phyloP scores from a whole-genome alignment of 306 rosid species.

The Cotoneaster glaucophyllus region DNA sequence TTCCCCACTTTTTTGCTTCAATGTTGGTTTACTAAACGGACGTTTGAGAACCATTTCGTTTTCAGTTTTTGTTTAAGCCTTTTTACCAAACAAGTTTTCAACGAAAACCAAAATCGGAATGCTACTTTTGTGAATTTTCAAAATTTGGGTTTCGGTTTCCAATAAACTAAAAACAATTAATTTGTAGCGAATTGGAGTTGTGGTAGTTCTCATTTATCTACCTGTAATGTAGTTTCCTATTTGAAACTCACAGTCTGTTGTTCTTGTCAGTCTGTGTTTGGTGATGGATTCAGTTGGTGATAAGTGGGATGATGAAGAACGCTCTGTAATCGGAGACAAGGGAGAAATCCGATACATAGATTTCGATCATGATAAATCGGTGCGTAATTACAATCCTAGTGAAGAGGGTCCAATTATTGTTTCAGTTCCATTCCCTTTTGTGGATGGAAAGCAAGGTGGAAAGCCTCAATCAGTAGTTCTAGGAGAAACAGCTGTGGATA shows the following conservation, averaged over 20 bases:
- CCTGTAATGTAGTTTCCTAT: too few relatives aligned
- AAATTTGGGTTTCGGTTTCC: too few relatives aligned
- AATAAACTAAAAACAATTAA: too few relatives aligned
- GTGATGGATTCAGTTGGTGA: constrained; percentile 50
- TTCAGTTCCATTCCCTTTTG: constrained; percentile 66
- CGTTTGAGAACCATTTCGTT: too few relatives aligned
- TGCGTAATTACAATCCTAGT: constrained; percentile 45
- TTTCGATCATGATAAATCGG: constrained; percentile 67
- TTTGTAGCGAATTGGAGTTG: neutral
- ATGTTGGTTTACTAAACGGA: neutral
- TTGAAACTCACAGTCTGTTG: constrained; percentile 10
- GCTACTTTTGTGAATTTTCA: too few relatives aligned
- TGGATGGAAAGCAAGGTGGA: constrained; percentile 49
- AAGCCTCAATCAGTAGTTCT: constrained; percentile 56
- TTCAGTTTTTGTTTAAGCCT: too few relatives aligned
- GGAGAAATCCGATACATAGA: constrained; percentile 78
- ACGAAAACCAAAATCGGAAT: too few relatives aligned
- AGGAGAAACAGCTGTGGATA: constrained; percentile 48
- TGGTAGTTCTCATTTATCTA: neutral
- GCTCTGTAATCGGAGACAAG: constrained; percentile 66
- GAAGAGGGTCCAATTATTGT: constrained; percentile 50
- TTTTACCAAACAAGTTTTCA: too few relatives aligned
- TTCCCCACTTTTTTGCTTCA: too few relatives aligned
- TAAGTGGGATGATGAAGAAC: constrained; percentile 61
- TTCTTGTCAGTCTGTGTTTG: constrained; percentile 17